phyloP scores from a whole-genome alignment of 768 basidiomycete genomes.

The Boletales sp. region DNA sequence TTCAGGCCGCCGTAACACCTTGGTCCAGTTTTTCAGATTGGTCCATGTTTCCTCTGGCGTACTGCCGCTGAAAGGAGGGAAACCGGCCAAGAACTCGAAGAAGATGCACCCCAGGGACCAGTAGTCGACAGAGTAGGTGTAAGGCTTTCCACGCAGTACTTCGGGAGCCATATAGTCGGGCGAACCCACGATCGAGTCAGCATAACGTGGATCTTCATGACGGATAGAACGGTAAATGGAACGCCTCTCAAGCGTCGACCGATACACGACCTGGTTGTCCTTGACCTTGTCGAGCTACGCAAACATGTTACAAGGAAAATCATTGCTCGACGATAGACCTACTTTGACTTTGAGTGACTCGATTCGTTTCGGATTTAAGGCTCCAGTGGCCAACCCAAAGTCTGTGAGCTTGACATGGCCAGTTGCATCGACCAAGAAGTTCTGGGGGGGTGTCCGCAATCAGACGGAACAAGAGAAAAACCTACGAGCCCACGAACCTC shows the following conservation, averaged over 20 bases:
- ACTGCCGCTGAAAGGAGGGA: constrained; percentile 95
- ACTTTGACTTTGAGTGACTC: constrained; percentile 94
- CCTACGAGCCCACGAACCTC: constrained; percentile 56
- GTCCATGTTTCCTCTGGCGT: constrained; percentile 99
- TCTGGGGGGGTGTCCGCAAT: constrained; percentile 43
- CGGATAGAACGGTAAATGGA: constrained; percentile 93
- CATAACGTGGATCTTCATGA: constrained; percentile 87
- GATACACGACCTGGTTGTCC: constrained; percentile 83
- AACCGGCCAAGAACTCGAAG: constrained; percentile 95
- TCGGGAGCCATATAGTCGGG: constrained; percentile 99
- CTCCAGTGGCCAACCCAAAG: constrained; percentile 96
- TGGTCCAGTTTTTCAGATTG: constrained; percentile 97
- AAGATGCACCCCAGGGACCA: constrained; percentile 99
- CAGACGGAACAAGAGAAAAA: background rate
- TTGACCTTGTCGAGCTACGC: constrained; percentile 91
- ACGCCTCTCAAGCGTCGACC: constrained; percentile 91
- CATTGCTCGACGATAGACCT: constrained; percentile 3
- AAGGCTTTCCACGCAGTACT: constrained; percentile 90
- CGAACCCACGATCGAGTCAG: constrained; percentile 96
- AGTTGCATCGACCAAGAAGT: constrained; percentile 92
- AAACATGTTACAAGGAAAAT: constrained; percentile 4
- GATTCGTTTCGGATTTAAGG: constrained; percentile 90
- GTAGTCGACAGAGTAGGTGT: constrained; percentile 94
- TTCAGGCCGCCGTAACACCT: constrained; percentile 85
- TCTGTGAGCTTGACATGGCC: constrained; percentile 98